A percentile compares a stretch with the other conserved stretches of the same genome.
Evolutionary conservation across 352 stramenopile genomes (phyloP).

Genomic region (Globisporangium irregulare): DNA sequence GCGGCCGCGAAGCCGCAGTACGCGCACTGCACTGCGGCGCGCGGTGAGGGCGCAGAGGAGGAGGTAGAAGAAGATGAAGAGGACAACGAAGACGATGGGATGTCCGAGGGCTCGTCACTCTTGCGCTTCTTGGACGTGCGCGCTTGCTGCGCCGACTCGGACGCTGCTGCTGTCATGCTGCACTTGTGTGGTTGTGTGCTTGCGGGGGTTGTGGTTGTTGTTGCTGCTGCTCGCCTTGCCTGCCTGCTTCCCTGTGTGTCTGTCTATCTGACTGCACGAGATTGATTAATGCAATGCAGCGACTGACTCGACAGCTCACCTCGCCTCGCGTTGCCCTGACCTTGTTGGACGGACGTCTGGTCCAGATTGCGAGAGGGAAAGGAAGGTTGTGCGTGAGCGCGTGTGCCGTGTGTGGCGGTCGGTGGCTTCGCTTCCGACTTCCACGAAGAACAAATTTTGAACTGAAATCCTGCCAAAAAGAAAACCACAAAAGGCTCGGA

Average conservation of each 20-base stretch:
- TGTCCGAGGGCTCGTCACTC: constrained; percentile 22
- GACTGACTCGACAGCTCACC: neutral
- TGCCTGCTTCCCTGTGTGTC: neutral
- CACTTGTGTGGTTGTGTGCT: neutral
- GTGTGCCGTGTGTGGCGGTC: neutral
- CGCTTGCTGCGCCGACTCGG: constrained; percentile 1
- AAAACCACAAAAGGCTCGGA: constrained; percentile 2
- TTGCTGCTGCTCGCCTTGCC: neutral
- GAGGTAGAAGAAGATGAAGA: neutral
- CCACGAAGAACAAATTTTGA: constrained; percentile 39
- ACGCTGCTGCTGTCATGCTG: constrained; percentile 2
- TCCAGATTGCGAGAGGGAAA: neutral
- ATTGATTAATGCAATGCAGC: neutral
- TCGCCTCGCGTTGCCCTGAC: neutral
- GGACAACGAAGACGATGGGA: constrained; percentile 10
- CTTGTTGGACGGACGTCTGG: neutral
- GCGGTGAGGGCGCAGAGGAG: constrained; percentile 7
- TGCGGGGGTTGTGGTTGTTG: constrained; percentile 9
- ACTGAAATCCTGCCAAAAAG: constrained; percentile 40
- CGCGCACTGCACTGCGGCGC: constrained; percentile 26
- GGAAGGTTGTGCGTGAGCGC: neutral
- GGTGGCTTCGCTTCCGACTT: constrained; percentile 28
- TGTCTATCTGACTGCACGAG: neutral
- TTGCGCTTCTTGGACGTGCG: constrained; percentile 56
- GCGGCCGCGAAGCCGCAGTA: constrained; percentile 43